Conservation (phyloP, 2,329 filamentous ascomycete genomes). For the Sclerotinia subarctica region DNA sequence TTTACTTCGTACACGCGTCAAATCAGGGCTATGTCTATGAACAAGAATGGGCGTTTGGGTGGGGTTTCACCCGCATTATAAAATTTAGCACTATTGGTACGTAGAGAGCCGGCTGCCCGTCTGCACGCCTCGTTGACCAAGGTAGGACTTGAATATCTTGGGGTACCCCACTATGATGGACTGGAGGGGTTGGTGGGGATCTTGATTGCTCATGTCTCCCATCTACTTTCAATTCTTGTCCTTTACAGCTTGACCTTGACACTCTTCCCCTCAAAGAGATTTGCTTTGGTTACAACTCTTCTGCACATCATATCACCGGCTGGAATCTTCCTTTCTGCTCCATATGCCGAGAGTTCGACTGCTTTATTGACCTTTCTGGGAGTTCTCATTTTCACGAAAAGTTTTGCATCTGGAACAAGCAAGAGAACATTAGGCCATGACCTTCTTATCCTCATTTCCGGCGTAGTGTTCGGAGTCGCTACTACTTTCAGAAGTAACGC, state of each 20-base stretch:
- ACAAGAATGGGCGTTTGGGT: constrained; percentile 83
- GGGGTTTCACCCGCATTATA: constrained; percentile 47
- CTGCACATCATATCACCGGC: constrained; percentile 84
- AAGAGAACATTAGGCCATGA: constrained; percentile 41
- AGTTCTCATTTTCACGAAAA: constrained; percentile 63
- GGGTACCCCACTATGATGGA: constrained; percentile 37
- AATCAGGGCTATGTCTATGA: constrained; percentile 67
- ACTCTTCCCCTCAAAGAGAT: constrained; percentile 47
- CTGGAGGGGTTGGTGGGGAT: constrained; percentile 57
- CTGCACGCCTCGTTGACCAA: constrained; percentile 15
- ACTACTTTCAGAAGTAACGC: constrained; percentile 81
- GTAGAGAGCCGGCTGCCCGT: constrained; percentile 3
- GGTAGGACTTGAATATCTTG: constrained; percentile 34
- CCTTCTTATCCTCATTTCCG: constrained; percentile 57
- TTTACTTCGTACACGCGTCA: constrained; percentile 68
- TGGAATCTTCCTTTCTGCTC: constrained; percentile 83
- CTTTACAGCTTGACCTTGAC: constrained; percentile 64
- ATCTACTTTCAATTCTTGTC: constrained; percentile 70
- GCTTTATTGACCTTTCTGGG: constrained; percentile 74
- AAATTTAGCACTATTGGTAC: constrained; percentile 33
- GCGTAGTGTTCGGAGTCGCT: constrained; percentile 67
- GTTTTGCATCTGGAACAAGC: constrained; percentile 39
- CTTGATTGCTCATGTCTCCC: constrained; percentile 66
- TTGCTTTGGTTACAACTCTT: constrained; percentile 65
- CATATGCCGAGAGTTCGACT: constrained; percentile 79